Percentiles rank a stretch among this genome's conserved stretches.
Conservation (phyloP, 805 yeast genomes). For the Tetrapisispora namnaoensis region DNA sequence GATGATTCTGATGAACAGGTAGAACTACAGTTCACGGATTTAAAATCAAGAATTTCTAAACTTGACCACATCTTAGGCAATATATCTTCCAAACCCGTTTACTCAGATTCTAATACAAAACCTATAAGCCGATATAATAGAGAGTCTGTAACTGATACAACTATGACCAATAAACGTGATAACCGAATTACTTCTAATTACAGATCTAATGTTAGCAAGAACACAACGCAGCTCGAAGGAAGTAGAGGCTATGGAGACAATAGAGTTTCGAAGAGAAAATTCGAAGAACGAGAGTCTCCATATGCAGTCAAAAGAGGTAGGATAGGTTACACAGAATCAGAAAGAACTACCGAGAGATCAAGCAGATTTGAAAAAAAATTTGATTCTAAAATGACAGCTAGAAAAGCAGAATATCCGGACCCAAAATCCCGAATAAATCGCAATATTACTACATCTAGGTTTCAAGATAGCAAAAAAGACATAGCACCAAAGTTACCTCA, state of each 20-base stretch:
- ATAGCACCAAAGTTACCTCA: conserved; percentile 13
- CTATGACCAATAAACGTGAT: neutral
- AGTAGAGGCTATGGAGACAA: neutral
- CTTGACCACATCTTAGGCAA: neutral
- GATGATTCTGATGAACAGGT: neutral
- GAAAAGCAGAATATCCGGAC: conserved; percentile 1
- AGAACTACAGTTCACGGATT: neutral
- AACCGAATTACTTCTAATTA: neutral
- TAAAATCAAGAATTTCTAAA: neutral
- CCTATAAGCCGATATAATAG: conserved; percentile 12
- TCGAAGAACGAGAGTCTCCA: neutral
- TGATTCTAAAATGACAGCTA: conserved; percentile 3
- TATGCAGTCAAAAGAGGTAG: neutral
- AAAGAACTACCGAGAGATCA: neutral
- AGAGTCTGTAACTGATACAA: neutral
- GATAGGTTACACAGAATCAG: neutral
- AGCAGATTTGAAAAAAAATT: neutral
- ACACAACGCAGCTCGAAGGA: neutral
- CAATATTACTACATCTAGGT: neutral
- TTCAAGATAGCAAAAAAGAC: neutral
- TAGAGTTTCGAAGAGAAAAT: neutral
- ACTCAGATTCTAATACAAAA: conserved; percentile 6
- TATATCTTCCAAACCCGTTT: conserved; percentile 4
- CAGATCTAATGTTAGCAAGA: neutral
- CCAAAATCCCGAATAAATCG: neutral